Conservation (phyloP, 2,329 filamentous ascomycete genomes). For the Tolypocladium tropicale region DNA sequence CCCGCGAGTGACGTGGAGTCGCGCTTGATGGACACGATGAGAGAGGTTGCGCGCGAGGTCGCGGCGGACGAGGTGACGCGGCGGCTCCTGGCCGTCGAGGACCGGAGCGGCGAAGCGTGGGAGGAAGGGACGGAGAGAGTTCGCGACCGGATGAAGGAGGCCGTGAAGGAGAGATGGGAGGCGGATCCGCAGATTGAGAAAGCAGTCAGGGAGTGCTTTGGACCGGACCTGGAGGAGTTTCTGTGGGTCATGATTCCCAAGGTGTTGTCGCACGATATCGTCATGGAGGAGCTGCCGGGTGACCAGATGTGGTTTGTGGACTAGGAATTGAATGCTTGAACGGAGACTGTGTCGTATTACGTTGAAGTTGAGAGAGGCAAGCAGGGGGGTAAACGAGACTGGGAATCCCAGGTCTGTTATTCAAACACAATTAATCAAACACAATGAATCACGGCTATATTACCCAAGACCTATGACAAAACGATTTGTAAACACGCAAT, state of each 20-base stretch:
- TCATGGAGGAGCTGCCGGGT: slow-evolving; percentile 1
- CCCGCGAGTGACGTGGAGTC: slow-evolving; percentile 2
- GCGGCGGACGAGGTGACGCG: slow-evolving; percentile 2
- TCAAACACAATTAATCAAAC: too few relatives aligned
- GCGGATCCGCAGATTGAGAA: slow-evolving; percentile 2
- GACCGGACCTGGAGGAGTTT: slow-evolving; percentile 6
- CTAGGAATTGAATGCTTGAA: too few relatives aligned
- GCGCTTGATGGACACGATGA: slow-evolving; percentile 2
- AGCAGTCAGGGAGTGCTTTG: slow-evolving; percentile 5
- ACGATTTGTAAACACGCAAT: too few relatives aligned
- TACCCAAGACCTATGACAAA: too few relatives aligned
- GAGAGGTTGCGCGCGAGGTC: slow-evolving; percentile 2
- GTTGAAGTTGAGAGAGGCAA: too few relatives aligned
- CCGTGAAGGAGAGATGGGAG: slow-evolving; percentile 4
- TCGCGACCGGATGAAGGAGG: slow-evolving; percentile 5
- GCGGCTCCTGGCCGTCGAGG: not conserved
- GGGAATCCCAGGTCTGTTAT: too few relatives aligned
- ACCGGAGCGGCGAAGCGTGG: slow-evolving; percentile 3
- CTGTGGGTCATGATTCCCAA: slow-evolving; percentile 10
- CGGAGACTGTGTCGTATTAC: too few relatives aligned
- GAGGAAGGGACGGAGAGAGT: not conserved
- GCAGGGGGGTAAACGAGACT: too few relatives aligned
- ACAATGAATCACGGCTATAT: too few relatives aligned
- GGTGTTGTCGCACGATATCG: slow-evolving; percentile 5
- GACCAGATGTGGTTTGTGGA: slow-evolving; percentile 8